Percentiles rank a stretch among this genome's conserved stretches.
Conservation (phyloP, 345 rosid species). For the Mallotus nudiflorus region DNA sequence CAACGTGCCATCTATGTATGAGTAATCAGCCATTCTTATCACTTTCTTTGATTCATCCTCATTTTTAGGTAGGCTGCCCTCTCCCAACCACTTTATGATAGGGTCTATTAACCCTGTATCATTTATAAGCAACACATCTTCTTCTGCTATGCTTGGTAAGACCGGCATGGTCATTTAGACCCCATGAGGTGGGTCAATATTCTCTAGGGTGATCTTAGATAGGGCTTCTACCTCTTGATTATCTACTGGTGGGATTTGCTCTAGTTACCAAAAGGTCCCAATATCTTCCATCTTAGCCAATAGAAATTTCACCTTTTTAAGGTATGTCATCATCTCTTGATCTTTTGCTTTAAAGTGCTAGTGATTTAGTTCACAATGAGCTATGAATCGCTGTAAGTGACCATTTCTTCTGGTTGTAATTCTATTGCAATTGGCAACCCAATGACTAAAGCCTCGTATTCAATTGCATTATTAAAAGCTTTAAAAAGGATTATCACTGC, state of each 20-base stretch:
- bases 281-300: not conserved
- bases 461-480: not conserved
- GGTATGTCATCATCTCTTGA: not conserved
- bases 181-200: not conserved
- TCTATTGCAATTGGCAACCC: not conserved
- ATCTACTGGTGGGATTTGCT: not conserved
- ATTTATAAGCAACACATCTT: too few relatives aligned
- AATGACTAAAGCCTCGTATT: not conserved
- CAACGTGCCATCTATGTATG: not conserved
- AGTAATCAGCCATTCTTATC: not conserved
- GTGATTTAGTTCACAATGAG: not conserved
- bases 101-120: not conserved
- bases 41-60: too few relatives aligned
- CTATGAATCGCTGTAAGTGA: not conserved
- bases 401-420: too few relatives aligned
- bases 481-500: too few relatives aligned
- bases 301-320: too few relatives aligned
- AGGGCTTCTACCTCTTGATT: not conserved
- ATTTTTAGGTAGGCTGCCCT: too few relatives aligned
- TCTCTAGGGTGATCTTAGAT: not conserved
- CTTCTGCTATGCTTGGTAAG: too few relatives aligned
- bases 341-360: not conserved
- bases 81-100: not conserved
- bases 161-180: not conserved
- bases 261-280: not conserved